These are phyloP conservation scores for Flaveria trinervia DNA, from an alignment of 129 eudicot genomes.

Conservation along the genomic window DNA sequence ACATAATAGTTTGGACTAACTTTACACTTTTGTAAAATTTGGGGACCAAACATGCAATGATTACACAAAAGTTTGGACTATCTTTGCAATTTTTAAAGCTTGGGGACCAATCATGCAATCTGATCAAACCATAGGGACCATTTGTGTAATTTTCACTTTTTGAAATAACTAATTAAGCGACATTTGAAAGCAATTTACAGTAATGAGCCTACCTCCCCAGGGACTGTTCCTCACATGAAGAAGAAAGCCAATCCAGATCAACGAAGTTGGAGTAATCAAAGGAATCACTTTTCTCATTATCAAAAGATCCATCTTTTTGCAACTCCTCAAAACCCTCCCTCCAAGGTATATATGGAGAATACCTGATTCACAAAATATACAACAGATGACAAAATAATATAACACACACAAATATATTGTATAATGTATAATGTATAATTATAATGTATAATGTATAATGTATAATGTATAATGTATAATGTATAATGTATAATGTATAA, in stretches of 20 bases:
- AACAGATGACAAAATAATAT: slow-evolving; percentile 11
- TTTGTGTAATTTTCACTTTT: neutral
- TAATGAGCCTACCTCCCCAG: slow-evolving; percentile 56
- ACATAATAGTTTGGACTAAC: too few relatives aligned
- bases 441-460: too few relatives aligned
- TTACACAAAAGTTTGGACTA: too few relatives aligned
- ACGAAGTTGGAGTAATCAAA: slow-evolving; percentile 79
- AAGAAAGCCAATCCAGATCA: slow-evolving; percentile 85
- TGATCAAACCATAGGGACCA: too few relatives aligned
- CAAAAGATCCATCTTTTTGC: slow-evolving; percentile 51
- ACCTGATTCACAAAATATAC: slow-evolving; percentile 36
- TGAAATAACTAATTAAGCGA: neutral
- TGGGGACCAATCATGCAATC: too few relatives aligned
- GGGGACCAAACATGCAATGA: too few relatives aligned
- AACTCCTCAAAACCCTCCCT: slow-evolving; percentile 24
- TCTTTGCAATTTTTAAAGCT: too few relatives aligned
- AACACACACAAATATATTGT: neutral
- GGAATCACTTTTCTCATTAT: slow-evolving; percentile 48
- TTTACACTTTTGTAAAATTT: too few relatives aligned
- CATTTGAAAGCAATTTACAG: neutral
- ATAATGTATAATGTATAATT: too few relatives aligned
- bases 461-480: too few relatives aligned
- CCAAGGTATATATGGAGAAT: slow-evolving; percentile 38
- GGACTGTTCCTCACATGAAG: slow-evolving; percentile 62
- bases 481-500: too few relatives aligned